Percentiles rank a stretch among this genome's conserved stretches.
Evolutionary conservation across 345 rosid genomes (phyloP).

Genomic region (Sisymbrium irio): DNA sequence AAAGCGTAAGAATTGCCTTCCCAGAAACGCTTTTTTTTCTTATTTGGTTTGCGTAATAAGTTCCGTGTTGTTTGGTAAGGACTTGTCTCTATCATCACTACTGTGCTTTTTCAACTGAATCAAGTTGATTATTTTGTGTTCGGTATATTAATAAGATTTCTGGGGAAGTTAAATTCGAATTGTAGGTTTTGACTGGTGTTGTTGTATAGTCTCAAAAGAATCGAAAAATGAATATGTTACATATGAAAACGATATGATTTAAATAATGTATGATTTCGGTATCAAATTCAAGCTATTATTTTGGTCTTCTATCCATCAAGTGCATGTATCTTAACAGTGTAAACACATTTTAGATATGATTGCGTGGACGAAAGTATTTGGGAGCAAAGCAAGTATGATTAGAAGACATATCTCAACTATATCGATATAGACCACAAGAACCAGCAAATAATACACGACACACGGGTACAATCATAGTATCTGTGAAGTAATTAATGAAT

Average conservation of each 20-base stretch:
- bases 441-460: neutral
- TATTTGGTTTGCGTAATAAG: constrained; percentile 14
- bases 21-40: neutral
- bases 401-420: neutral
- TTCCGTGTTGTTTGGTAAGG: neutral
- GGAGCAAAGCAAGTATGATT: neutral
- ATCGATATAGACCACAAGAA: neutral
- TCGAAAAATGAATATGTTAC: neutral
- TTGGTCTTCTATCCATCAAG: neutral
- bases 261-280: neutral
- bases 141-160: neutral
- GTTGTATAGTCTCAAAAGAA: neutral
- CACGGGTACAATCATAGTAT: neutral
- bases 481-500: neutral
- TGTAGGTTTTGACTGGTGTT: neutral
- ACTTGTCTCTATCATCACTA: neutral
- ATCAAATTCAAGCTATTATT: neutral
- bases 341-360: neutral
- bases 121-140: neutral
- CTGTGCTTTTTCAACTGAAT: neutral
- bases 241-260: no score
- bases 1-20: neutral
- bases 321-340: constrained; percentile 3
- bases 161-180: neutral
- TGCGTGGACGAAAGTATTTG: constrained; percentile 1